These are phyloP conservation scores for Stagonosporopsis vannaccii DNA, from an alignment of 2,329 filamentous ascomycete species.

Conservation along the genomic window DNA sequence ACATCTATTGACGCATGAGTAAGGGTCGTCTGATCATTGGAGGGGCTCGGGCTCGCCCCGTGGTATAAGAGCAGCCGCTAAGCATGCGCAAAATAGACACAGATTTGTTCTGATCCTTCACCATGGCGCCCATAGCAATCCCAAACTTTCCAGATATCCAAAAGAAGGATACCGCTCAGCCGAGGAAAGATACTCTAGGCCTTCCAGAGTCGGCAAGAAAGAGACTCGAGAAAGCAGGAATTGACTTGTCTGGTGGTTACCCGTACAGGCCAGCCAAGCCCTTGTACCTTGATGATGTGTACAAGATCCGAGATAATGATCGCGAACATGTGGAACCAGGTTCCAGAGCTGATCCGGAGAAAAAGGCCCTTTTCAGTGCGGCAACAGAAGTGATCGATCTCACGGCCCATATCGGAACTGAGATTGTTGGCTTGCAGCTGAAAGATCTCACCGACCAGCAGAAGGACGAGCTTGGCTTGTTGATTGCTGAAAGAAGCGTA, in stretches of 20 bases:
- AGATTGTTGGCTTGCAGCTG: slow-evolving; percentile 55
- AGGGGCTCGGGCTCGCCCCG: not conserved
- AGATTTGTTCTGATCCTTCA: slow-evolving; percentile 15
- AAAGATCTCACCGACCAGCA: slow-evolving; percentile 56
- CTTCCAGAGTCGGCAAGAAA: slow-evolving; percentile 65
- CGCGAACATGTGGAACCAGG: slow-evolving; percentile 45
- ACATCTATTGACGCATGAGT: slow-evolving; percentile 23
- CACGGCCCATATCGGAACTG: slow-evolving; percentile 48
- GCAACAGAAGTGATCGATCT: slow-evolving; percentile 54
- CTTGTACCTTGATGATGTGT: slow-evolving; percentile 73
- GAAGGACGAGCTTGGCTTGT: slow-evolving; percentile 59
- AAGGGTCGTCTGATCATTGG: slow-evolving; percentile 14
- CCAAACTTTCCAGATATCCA: slow-evolving; percentile 59
- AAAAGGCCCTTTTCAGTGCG: slow-evolving; percentile 47
- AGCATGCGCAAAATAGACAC: slow-evolving; percentile 1
- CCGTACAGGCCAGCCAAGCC: slow-evolving; percentile 73
- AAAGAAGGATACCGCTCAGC: slow-evolving; percentile 65
- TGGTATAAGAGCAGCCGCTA: slow-evolving; percentile 26
- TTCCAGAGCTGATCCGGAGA: slow-evolving; percentile 61
- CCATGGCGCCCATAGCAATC: slow-evolving; percentile 67
- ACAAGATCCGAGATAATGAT: slow-evolving; percentile 65
- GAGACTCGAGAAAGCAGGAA: slow-evolving; percentile 71
- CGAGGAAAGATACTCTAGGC: slow-evolving; percentile 68
- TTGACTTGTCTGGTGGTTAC: slow-evolving; percentile 74
- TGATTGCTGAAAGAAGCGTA: slow-evolving; percentile 54